A percentile compares a stretch with the other conserved stretches of the same genome.
Conservation (phyloP, 108 stramenopile species). For the Cyclotella choctawhatcheeana region DNA sequence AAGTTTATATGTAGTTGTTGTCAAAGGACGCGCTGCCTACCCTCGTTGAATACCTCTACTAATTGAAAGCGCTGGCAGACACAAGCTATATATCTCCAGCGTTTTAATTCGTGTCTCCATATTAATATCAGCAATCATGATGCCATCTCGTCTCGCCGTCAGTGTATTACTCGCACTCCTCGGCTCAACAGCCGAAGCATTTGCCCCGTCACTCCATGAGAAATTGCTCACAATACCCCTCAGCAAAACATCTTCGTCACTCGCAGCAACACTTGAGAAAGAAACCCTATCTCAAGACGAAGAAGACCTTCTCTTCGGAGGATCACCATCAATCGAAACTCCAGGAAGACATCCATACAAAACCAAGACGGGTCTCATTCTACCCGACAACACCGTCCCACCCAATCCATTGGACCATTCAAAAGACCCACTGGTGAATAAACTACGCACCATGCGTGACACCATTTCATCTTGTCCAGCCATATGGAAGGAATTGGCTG, state of each 20-base stretch:
- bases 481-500: conserved; percentile 72
- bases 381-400: conserved; percentile 49
- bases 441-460: conserved; percentile 70
- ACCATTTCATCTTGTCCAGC: conserved; percentile 65
- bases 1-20: too few relatives aligned
- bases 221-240: background rate
- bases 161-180: background rate
- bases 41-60: too few relatives aligned
- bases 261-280: conserved; percentile 7
- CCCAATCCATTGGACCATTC: conserved; percentile 71
- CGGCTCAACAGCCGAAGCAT: background rate
- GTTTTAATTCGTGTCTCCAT: too few relatives aligned
- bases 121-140: too few relatives aligned
- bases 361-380: conserved; percentile 56
- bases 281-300: conserved; percentile 47
- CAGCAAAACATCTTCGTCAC: background rate
- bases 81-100: too few relatives aligned
- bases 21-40: too few relatives aligned
- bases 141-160: conserved; percentile 1
- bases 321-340: conserved; percentile 8
- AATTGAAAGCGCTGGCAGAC: too few relatives aligned
- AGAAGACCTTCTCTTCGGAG: conserved; percentile 78
- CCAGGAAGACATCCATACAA: conserved; percentile 52
- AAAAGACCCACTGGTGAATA: conserved; percentile 76
- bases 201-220: background rate